Evolutionary conservation across 2,329 filamentous ascomycete genomes (phyloP), one percentile per base, ranked within the genome.

Genomic region (Didymella glomerata): DNA sequence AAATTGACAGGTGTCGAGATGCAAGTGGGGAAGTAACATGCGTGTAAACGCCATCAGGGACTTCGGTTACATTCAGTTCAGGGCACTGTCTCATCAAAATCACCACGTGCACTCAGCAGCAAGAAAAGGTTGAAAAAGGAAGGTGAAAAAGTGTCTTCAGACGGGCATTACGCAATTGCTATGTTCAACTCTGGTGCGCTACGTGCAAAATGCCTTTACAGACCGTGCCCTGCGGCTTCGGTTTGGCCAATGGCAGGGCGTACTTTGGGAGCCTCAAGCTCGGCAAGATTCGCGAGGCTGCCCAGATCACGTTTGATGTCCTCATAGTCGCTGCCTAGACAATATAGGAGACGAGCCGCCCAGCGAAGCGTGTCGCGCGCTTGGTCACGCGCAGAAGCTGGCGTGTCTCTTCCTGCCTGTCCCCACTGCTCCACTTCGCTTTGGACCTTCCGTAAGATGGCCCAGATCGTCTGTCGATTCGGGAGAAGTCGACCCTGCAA

Each of bases 391-490:
- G 66, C 58, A 54, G 52, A 54, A 9, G 28, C 34, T 25, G 60
- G 34, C 34, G 68, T 41, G 32, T 62, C 54, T 25, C 66, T 60
- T 42, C 62, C 66, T 42, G 57, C 51, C 27, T 51, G 34, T 45
- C 55, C 41, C 40, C 62, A 61, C 36, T 67, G 55, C n/a, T 67
- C 69, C 50, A 70, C 65, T 56, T 77, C 75, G 47, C 71, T 66
- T 60, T 71, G 68, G 9, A 73, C 68, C 61, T 72, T 75, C 41
- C 72, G 71, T 45, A 77, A 48, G 36, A 77, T 65, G 20, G 67
- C 65, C 66, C 68, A 71, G 41, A 76, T 62, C 7, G 75, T 77
- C 51, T 75, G 73, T 32, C 71, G 63, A 53, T 76, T 76, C 18
- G 70, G 67, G 9, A 61, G 40, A 25, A 77, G 55, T 25, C 74